Evolutionary conservation across 768 basidiomycete genomes (phyloP), one percentile per base, ranked within the genome.

Genomic region (Hemileccinum rubropunctum): DNA sequence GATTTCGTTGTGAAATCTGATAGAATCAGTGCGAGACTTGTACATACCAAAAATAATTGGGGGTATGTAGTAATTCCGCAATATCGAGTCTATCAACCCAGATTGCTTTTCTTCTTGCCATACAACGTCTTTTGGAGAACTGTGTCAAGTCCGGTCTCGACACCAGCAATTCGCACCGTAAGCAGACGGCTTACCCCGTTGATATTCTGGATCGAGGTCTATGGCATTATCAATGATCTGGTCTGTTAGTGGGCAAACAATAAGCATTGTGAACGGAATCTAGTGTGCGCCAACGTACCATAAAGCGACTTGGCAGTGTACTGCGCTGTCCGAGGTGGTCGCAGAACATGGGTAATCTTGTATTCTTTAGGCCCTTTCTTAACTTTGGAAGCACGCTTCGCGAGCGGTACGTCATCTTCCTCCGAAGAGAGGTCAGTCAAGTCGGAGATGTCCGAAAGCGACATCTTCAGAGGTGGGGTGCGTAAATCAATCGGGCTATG

Each of bases 31-130:
- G n/a, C 13, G 21, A 5, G 35, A 7, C 26, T 35, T 15, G 34
- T 10, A 51, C 75, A 6, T 48, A 85, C 85, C 74, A 54, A 87
- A 85, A 18, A 87, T 79, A 35, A 87, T 71, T 2, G 83, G 83
- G 0, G 84, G 86, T 8, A 87, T 76, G 39, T 83, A 82, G 59
- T 78, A 85, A 57, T 84, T 82, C 44, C 77, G 73, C 42, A 86
- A 68, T 5, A 85, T 48, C 0, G 85, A 86, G 53, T 87, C 85
- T 40, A 87, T 82, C 7, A 87, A 70, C 7, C 72, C 76, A 12
- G 72, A 71, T 50, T 86, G 84, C 56, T 86, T 85, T 36, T 63
- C 50, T 36, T 82, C 81, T 7, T 71, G 69, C 86, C 85, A 87
- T 11, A 87, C 85, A 39, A 86, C 71, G 45, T 75, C 84, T 86